Conservation (phyloP, 2,329 filamentous ascomycete genomes). For the Sporothrix protearum region DNA sequence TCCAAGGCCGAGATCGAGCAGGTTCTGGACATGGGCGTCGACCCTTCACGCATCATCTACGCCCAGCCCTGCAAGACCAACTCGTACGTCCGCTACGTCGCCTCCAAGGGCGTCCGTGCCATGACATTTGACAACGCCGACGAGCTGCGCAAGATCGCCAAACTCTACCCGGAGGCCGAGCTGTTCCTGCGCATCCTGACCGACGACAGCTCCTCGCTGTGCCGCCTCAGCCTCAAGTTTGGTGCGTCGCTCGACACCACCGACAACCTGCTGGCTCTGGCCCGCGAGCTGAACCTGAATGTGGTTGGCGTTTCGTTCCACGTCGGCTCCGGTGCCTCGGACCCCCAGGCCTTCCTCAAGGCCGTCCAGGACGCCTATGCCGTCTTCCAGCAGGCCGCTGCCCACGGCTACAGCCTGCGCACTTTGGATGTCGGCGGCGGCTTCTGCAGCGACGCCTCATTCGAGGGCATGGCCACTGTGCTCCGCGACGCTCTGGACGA, state of each 20-base stretch:
- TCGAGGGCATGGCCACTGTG: slow-evolving; percentile 82
- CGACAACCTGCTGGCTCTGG: slow-evolving; percentile 70
- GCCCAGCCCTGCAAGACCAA: slow-evolving; percentile 99
- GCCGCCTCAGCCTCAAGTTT: slow-evolving; percentile 95
- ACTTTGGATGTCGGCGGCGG: slow-evolving; percentile 93
- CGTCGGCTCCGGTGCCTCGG: slow-evolving; percentile 91
- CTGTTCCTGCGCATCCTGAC: slow-evolving; percentile 93
- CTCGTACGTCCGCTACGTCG: slow-evolving; percentile 90
- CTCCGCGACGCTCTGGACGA: slow-evolving; percentile 76
- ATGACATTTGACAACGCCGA: slow-evolving; percentile 99
- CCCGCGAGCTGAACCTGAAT: slow-evolving; percentile 77
- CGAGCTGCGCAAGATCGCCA: slow-evolving; percentile 96
- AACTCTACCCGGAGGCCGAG: slow-evolving; percentile 82
- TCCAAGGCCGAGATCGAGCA: slow-evolving; percentile 97
- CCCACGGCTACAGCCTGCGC: slow-evolving; percentile 74
- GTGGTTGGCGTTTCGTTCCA: slow-evolving; percentile 97
- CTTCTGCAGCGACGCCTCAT: slow-evolving; percentile 77
- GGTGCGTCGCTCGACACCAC: slow-evolving; percentile 84
- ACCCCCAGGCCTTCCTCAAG: slow-evolving; percentile 86
- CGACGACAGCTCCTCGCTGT: slow-evolving; percentile 90
- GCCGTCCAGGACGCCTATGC: slow-evolving; percentile 83
- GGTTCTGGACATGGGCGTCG: slow-evolving; percentile 76
- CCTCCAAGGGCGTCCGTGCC: slow-evolving; percentile 80
- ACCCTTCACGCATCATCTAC: slow-evolving; percentile 92
- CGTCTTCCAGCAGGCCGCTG: slow-evolving; percentile 81